Base-by-base conservation (phyloP, 2,329 filamentous ascomycete species). In the Capronia americana region DNA sequence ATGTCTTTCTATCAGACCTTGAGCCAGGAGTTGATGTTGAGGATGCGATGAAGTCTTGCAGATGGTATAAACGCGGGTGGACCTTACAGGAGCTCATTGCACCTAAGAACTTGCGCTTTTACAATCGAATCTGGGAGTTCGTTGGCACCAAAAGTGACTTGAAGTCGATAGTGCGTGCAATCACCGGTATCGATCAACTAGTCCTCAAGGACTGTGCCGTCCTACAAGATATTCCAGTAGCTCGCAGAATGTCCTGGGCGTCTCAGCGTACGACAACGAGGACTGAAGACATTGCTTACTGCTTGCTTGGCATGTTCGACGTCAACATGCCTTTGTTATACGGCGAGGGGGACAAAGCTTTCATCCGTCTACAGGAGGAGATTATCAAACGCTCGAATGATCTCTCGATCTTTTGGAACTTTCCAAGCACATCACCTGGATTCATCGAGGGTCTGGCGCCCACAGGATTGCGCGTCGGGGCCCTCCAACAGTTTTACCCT, bases 311-410 rank as follows among this genome's bases (percentile, higher is more conserved):
- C 0, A 74, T 84, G 0, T 83, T 84, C 30, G 74, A 74, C 0
- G 74, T 83, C 20, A 75, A 79, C 44, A 81, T 84, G 77, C 76
- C 80, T 0, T 68, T 82, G 4, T 58, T 83, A 0, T 84, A 83
- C 57, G 81, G 81, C 3, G 75, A 76, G 44, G 73, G 73, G 4
- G 60, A 68, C 2, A 72, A 70, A 20, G 74, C 74, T 7, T 75
- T 76, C 38, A 55, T 48, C 26, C 26, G 69, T 32, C 68, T 71
- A 2, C 63, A 65, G 20, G 65, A 71, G 51, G 61, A 69, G 61
- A 72, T 72, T 30, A 69, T 65, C 20, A 70, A 69, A 28, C 28
- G 32, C 3, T 53, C 64, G 20, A 30, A n/a, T 6, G 57, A 59
- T n/a, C 57, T 48, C 24, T 59, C 38, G 3, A 50, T 59, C 41